These are phyloP conservation scores for Auxenochlorella pyrenoidosa DNA, from an alignment of 139 green algal species.

Conservation along the genomic window DNA sequence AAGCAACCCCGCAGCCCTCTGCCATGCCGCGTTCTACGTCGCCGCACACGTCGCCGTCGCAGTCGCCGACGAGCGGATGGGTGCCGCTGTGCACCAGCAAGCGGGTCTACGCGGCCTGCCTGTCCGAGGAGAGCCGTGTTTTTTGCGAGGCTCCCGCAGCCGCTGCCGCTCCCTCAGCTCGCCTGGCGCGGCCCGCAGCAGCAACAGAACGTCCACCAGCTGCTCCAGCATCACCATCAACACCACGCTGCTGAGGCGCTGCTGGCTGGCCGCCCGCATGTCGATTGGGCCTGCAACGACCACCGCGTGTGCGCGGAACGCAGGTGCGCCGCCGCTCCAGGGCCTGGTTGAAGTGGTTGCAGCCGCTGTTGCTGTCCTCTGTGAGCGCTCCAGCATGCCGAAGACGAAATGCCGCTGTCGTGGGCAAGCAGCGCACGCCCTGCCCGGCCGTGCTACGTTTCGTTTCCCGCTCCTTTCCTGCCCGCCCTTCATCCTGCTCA, in stretches of 20 bases:
- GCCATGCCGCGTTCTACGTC: background rate
- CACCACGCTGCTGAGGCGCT: slow-evolving; percentile 14
- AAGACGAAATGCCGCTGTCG: too few species aligned
- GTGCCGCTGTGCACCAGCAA: slow-evolving; percentile 15
- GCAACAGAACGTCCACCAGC: background rate
- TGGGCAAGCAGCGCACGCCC: too few species aligned
- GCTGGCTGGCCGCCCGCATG: background rate
- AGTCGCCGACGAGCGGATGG: background rate
- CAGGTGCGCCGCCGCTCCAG: background rate
- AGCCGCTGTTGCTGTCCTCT: background rate
- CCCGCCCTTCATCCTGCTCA: background rate
- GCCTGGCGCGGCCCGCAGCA: background rate
- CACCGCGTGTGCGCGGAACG: slow-evolving; percentile 33
- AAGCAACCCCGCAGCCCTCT: background rate
- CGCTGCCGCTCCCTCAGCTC: background rate
- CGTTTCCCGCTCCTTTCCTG: too few species aligned
- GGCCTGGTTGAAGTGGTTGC: background rate
- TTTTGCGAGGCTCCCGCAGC: slow-evolving; percentile 8
- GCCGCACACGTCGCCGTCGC: background rate
- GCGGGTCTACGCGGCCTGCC: background rate
- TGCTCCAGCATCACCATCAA: slow-evolving; percentile 1
- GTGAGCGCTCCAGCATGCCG: too few species aligned
- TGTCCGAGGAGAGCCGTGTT: slow-evolving; percentile 30
- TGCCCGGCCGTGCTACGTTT: too few species aligned
- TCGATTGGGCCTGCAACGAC: background rate